Evolutionary conservation across 768 basidiomycete genomes (phyloP), one percentile per base, ranked within the genome.

Genomic region (Panus rudis): DNA sequence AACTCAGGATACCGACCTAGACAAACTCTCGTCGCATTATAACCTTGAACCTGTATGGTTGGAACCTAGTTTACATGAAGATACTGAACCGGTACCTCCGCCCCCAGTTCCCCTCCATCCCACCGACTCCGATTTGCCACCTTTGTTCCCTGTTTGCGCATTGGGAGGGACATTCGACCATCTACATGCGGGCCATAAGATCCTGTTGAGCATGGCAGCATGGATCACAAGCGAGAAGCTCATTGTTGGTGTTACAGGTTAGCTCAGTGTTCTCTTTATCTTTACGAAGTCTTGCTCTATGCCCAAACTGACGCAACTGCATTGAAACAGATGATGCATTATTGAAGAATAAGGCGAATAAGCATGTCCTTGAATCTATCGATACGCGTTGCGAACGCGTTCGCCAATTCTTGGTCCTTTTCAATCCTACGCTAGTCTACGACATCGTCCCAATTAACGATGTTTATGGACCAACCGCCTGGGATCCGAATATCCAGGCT

Each of bases 101-200:
- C 52, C 47, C 27, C 11, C 41, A 4, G 25, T 46, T 16, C 43
- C 49, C 22, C 51, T 40, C 12, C 37, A 33, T 19, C 20, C 30
- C 12, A 23, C 33, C 11, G 43, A 47, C 35, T 45, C 54, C 20
- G 30, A 47, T 4, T 43, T 53, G 13, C 61, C 61, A 1, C 49
- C 66, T 4, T 39, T 50, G 11, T 74, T 66, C 57, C 84, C 83
- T 11, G 86, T 91, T 40, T 78, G 84, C n/a, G 85, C 80, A 0
- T 71, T 97, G 6, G 94, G 96, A 5, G 96, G 96, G 0, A 98
- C 96, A 0, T 98, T 98, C 63, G 96, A 99, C 64, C 96, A 98
- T 61, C 76, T 99, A 13, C 96, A 99, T 58, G 79, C 92, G 3
- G 96, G 94, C 0, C 96, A 99, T 68, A 96, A 96, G 65, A 93